A percentile compares a stretch with the other conserved stretches of the same genome.
Conservation (phyloP, 768 basidiomycete genomes). For the Kwoniella botswanensis region DNA sequence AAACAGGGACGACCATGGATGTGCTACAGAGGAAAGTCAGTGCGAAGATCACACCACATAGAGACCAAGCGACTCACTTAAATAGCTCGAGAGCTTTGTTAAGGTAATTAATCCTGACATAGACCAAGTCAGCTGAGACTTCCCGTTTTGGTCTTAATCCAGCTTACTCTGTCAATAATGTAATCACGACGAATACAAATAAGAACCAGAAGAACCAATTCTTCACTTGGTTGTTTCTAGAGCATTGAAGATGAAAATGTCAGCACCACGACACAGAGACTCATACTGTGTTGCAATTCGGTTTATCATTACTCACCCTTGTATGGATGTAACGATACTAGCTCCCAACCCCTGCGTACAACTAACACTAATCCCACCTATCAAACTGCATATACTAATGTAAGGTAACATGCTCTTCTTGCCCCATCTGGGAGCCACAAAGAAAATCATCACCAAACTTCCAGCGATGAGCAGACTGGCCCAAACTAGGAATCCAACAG, state of each 20-base stretch:
- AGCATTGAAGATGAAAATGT: neutral
- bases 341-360: conserved; percentile 93
- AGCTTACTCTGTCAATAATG: conserved; percentile 67
- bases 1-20: conserved; percentile 59
- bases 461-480: conserved; percentile 62
- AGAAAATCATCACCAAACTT: conserved; percentile 40
- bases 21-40: too few relatives aligned
- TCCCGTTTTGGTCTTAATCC: neutral
- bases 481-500: conserved; percentile 77
- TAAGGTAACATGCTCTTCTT: conserved; percentile 84
- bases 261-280: neutral
- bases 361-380: conserved; percentile 70
- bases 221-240: conserved; percentile 70
- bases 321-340: conserved; percentile 74
- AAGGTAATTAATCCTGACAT: conserved; percentile 82
- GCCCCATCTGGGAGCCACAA: conserved; percentile 67
- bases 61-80: too few relatives aligned
- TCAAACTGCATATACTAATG: conserved; percentile 91
- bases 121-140: neutral
- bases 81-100: conserved; percentile 95
- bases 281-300: neutral
- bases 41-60: too few relatives aligned
- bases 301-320: conserved; percentile 50
- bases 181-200: conserved; percentile 78
- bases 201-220: conserved; percentile 70